Conservation (phyloP, 2,329 filamentous ascomycete genomes). For the Talaromyces verruculosus region DNA sequence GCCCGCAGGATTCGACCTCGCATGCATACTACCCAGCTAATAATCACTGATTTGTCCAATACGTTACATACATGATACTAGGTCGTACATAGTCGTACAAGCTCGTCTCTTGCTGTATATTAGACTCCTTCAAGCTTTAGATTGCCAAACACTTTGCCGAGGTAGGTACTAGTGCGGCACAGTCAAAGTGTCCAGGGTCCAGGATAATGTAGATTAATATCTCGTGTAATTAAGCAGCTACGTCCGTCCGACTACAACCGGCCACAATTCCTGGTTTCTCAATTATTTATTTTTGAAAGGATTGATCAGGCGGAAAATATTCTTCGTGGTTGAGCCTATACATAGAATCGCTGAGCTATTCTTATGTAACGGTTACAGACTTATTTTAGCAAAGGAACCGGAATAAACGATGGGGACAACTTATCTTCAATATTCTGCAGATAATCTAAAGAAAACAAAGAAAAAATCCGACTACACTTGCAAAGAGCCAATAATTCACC, state of each 20-base stretch:
- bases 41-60: background rate
- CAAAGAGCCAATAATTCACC: background rate
- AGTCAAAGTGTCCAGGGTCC: conserved; percentile 3
- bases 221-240: background rate
- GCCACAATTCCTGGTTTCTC: background rate
- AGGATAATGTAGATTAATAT: background rate
- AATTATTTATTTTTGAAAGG: background rate
- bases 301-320: background rate
- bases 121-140: background rate
- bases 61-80: conserved; percentile 1
- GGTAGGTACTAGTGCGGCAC: background rate
- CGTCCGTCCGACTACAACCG: background rate
- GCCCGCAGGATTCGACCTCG: background rate
- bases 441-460: background rate
- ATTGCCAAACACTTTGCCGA: background rate
- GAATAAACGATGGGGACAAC: background rate
- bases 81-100: background rate
- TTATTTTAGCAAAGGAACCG: too few species aligned
- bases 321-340: background rate
- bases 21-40: background rate
- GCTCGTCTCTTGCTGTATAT: too few species aligned
- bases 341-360: background rate
- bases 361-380: background rate
- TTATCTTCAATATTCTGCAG: background rate
- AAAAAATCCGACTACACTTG: background rate